Base-by-base conservation (phyloP, 176 grass and related monocot genomes). In the Elymus sibiricus region DNA sequence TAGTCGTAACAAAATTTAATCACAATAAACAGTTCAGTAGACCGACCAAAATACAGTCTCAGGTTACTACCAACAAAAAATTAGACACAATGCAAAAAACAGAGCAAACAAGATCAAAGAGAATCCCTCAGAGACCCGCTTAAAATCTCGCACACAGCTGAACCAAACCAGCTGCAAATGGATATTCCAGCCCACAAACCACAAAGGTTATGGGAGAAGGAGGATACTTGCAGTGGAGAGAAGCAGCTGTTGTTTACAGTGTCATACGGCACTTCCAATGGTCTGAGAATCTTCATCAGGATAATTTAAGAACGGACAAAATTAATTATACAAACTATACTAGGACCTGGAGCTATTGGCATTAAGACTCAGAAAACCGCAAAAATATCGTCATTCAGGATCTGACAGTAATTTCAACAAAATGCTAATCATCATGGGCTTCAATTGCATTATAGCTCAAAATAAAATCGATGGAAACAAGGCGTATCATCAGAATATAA, bases 341-440 rank as follows among this genome's bases (percentile, higher is more conserved):
- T 51, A 51, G 47, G 47, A 53, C 49, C 49, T 7, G 49, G 19
- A 53, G 6, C 2, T 53, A 53, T 53, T 53, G 16, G 49, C 2
- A 53, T 53, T 53, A 53, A 53, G 47, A 15, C 5, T 51, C 95
- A 92, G 92, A 68, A 34, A 85, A 61, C 75, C 94, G 92, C 86
- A 87, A 76, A 78, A 80, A 11, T 84, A 35, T 85, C 95, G 84
- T 97, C 95, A 97, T 26, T 28, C 16, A 7, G 15, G 56, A 67
- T 97, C 95, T 92, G 95, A 84, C 83, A 90, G 95, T 94, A 97
- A 97, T 97, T 97, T 88, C 95, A 97, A 90, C 88, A 79, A 85
- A 25, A 76, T 63, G 38, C 53, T 79, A 86, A 85, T 93, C 94
- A 89, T 95, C 94, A 93, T 12, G 11, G 91, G 86, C 90, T 47